Conservation (phyloP, 2,329 filamentous ascomycete genomes). For the Pseudogymnoascus pannorum region DNA sequence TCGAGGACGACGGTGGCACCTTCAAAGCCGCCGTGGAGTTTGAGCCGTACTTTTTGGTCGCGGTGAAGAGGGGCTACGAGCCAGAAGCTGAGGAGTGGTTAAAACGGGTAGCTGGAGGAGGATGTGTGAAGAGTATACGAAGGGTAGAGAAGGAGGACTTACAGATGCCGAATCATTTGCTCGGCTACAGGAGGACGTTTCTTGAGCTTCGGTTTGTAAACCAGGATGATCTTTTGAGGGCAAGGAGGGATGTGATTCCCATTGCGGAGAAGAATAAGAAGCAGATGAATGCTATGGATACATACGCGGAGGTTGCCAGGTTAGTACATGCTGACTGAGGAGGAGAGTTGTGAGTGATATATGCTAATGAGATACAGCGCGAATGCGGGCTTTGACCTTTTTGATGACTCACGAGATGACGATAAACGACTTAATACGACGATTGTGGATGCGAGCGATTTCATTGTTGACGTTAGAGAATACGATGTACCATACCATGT, state of each 20-base stretch:
- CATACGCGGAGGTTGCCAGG: conserved; percentile 93
- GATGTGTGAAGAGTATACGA: conserved; percentile 70
- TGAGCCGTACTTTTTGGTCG: conserved; percentile 92
- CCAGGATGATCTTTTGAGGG: conserved; percentile 77
- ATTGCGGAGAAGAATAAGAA: conserved; percentile 96
- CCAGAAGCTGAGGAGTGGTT: conserved; percentile 95
- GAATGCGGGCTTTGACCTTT: conserved; percentile 84
- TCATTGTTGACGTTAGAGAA: conserved; percentile 96
- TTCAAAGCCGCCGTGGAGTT: conserved; percentile 98
- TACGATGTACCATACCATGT: conserved; percentile 99
- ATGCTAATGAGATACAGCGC: conserved; percentile 41
- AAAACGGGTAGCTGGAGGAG: conserved; percentile 68
- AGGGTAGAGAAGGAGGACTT: conserved; percentile 88
- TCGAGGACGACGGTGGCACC: conserved; percentile 72
- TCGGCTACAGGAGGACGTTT: conserved; percentile 85
- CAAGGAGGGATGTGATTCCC: conserved; percentile 75
- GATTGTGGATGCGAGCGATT: conserved; percentile 87
- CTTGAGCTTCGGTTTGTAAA: conserved; percentile 83
- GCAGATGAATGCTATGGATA: conserved; percentile 93
- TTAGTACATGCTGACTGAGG: conserved; percentile 37
- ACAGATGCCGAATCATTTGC: conserved; percentile 87
- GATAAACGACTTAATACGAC: conserved; percentile 69
- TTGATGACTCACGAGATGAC: conserved; percentile 78
- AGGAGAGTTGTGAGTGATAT: background rate
- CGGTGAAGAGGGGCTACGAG: conserved; percentile 80